Percentiles rank a stretch among this genome's conserved stretches.
Conservation (phyloP, 352 stramenopile species). For the Peronospora destructor region DNA sequence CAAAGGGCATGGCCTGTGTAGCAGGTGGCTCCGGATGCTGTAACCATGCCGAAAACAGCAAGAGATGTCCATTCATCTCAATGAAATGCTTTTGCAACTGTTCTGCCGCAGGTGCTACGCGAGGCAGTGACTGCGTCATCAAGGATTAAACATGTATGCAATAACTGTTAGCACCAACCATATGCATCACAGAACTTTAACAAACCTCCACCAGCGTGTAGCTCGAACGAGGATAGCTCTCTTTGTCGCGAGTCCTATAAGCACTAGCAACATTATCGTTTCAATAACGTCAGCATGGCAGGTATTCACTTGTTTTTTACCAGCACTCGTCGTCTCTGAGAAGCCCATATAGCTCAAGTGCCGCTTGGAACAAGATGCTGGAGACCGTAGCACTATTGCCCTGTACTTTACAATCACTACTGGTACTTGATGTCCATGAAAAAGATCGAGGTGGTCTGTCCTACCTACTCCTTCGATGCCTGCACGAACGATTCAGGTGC, state of each 20-base stretch:
- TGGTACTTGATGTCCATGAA: too few relatives aligned
- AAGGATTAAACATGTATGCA: neutral
- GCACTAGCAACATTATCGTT: neutral
- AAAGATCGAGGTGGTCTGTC: too few relatives aligned
- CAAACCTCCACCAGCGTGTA: constrained; percentile 64
- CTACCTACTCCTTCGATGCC: constrained; percentile 37
- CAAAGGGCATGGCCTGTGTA: constrained; percentile 54
- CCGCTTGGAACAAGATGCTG: constrained; percentile 41
- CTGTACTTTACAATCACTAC: too few relatives aligned
- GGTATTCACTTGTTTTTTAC: constrained; percentile 14
- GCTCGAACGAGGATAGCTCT: constrained; percentile 71
- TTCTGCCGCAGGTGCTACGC: constrained; percentile 15
- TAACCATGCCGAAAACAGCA: constrained; percentile 67
- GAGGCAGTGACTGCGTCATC: constrained; percentile 33
- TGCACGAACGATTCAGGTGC: constrained; percentile 8
- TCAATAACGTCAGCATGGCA: neutral
- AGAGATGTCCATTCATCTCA: constrained; percentile 44
- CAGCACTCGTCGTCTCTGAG: constrained; percentile 69
- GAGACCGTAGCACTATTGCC: too few relatives aligned
- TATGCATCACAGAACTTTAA: neutral
- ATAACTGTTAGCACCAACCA: neutral
- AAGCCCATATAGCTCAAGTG: constrained; percentile 50
- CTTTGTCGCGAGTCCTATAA: constrained; percentile 62
- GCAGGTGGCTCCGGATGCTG: constrained; percentile 67
- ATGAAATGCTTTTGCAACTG: constrained; percentile 37